phyloP scores from a whole-genome alignment of 164 flowering plant genomes.

The Vitis riparia region DNA sequence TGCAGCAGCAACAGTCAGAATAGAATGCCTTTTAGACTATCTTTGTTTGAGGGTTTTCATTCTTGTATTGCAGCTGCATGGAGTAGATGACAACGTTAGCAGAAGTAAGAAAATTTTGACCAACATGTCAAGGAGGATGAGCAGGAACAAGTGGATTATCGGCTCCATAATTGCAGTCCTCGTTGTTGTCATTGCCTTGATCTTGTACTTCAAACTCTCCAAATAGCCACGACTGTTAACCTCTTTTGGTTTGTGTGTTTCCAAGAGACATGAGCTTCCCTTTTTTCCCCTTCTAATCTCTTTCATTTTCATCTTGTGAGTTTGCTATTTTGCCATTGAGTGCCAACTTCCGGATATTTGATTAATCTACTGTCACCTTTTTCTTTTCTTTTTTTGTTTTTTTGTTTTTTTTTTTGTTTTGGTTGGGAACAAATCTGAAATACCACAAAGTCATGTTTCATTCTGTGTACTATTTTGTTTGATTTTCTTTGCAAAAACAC shows the following conservation, averaged over 20 bases:
- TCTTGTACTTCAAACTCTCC: constrained; percentile 60
- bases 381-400: neutral
- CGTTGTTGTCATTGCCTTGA: constrained; percentile 37
- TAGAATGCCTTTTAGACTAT: too few species aligned
- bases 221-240: constrained; percentile 17
- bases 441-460: too few species aligned
- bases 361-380: too few species aligned
- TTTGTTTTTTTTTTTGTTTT: too few species aligned
- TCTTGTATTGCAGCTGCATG: constrained; percentile 51
- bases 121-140: constrained; percentile 56
- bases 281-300: neutral
- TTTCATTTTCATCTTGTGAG: neutral
- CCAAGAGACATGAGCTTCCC: neutral
- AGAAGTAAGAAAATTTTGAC: constrained; percentile 59
- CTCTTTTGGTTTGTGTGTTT: constrained; percentile 11
- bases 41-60: neutral
- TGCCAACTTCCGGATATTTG: neutral
- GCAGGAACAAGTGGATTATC: constrained; percentile 55
- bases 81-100: constrained; percentile 66
- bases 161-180: constrained; percentile 41
- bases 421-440: too few species aligned
- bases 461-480: too few species aligned
- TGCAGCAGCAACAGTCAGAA: neutral
- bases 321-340: constrained; percentile 1
- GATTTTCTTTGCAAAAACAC: too few species aligned